Evolutionary conservation across 2,329 filamentous ascomycete species (phyloP).

Genomic region (Paecilomyces formosus): DNA sequence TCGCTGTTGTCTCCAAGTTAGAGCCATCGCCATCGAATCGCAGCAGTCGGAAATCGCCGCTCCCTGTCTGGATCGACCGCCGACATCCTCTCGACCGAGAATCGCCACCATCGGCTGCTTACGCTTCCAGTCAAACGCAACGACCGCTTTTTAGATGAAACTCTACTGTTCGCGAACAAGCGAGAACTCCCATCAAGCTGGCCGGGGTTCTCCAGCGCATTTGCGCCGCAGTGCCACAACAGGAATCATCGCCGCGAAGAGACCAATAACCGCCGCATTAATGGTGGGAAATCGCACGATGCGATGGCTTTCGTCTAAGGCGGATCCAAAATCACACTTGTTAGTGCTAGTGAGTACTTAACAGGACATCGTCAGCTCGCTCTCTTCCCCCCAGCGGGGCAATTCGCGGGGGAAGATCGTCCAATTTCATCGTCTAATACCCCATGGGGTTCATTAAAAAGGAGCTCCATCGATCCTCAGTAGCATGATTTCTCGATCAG

Average conservation of each 20-base stretch:
- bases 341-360: background rate
- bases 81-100: background rate
- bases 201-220: background rate
- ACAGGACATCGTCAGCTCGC: background rate
- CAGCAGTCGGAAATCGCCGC: background rate
- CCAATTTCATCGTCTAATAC: background rate
- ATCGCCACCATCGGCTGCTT: background rate
- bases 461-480: background rate
- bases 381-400: background rate
- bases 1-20: background rate
- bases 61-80: background rate
- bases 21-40: background rate
- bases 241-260: background rate
- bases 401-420: background rate
- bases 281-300: background rate
- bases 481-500: background rate
- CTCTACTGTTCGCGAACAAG: background rate
- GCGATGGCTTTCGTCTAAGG: background rate
- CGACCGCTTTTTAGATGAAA: background rate
- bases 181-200: background rate
- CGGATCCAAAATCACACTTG: background rate
- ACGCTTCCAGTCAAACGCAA: background rate
- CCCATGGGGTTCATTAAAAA: background rate
- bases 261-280: background rate
- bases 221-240: background rate